These are phyloP conservation scores for Pulicaria dysenterica DNA, from an alignment of 129 eudicot genomes.

Conservation along the genomic window DNA sequence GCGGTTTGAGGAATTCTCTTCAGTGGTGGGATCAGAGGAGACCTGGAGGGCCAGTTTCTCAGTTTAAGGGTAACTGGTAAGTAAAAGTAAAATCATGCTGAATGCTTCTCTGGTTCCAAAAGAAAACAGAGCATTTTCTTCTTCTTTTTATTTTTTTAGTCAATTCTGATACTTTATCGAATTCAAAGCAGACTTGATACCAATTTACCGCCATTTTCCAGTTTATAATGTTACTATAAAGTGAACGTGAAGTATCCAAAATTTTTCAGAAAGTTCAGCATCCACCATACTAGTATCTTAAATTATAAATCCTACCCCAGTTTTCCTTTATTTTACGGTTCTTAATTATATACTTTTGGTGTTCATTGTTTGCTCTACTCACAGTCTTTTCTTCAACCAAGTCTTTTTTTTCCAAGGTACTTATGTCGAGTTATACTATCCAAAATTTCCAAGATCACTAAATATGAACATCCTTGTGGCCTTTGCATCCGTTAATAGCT, in stretches of 20 bases:
- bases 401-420: background rate
- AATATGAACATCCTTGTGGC: background rate
- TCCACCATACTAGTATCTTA: background rate
- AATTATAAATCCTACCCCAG: too few species aligned
- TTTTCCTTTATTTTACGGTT: background rate
- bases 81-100: background rate
- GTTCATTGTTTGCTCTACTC: constrained; percentile 16
- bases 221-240: too few species aligned
- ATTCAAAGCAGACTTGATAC: background rate
- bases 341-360: background rate
- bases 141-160: background rate
- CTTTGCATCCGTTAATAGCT: background rate
- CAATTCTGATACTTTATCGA: background rate
- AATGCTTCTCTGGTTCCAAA: too few species aligned
- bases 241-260: too few species aligned
- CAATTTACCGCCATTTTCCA: background rate
- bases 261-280: background rate
- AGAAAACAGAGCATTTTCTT: too few species aligned
- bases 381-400: background rate
- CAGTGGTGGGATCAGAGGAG: constrained; percentile 96
- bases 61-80: constrained; percentile 81
- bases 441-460: background rate
- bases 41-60: constrained; percentile 64
- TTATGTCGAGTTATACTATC: background rate
- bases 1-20: constrained; percentile 73